phyloP scores from a whole-genome alignment of 306 rosid species.

The Amphicarpaea edgeworthii region DNA sequence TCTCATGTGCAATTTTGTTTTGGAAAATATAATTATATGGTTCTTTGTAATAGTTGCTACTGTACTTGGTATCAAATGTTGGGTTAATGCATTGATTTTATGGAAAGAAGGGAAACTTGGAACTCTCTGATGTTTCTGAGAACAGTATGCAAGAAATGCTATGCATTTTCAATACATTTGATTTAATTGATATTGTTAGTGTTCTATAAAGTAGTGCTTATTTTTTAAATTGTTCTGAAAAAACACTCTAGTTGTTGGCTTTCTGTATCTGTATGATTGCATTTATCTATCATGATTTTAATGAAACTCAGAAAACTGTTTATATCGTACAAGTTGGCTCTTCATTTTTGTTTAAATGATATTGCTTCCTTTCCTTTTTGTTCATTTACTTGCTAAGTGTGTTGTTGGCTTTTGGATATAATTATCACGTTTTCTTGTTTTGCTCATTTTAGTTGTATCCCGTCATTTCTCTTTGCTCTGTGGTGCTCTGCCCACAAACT shows the following conservation, averaged over 20 bases:
- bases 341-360: slow-evolving; percentile 32
- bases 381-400: neutral
- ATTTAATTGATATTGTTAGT: neutral
- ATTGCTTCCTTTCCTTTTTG: neutral
- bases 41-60: slow-evolving; percentile 19
- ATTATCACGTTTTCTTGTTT: neutral
- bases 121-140: slow-evolving; percentile 24
- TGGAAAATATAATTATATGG: slow-evolving; percentile 3
- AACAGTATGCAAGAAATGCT: slow-evolving; percentile 31
- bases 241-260: slow-evolving; percentile 11
- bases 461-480: slow-evolving; percentile 18
- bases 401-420: neutral
- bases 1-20: slow-evolving; percentile 15
- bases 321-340: slow-evolving; percentile 14
- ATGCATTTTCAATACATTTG: slow-evolving; percentile 9
- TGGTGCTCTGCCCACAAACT: slow-evolving; percentile 26
- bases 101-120: slow-evolving; percentile 21
- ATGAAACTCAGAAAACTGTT: slow-evolving; percentile 36
- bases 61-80: slow-evolving; percentile 19
- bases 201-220: slow-evolving; percentile 6
- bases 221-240: slow-evolving; percentile 9
- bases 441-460: slow-evolving; percentile 32
- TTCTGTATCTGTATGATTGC: slow-evolving; percentile 1
- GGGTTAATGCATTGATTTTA: slow-evolving; percentile 29
- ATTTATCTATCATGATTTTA: slow-evolving; percentile 6